Conservation (phyloP, 2,329 filamentous ascomycete genomes). For the Bimuria novae-zelandiae region DNA sequence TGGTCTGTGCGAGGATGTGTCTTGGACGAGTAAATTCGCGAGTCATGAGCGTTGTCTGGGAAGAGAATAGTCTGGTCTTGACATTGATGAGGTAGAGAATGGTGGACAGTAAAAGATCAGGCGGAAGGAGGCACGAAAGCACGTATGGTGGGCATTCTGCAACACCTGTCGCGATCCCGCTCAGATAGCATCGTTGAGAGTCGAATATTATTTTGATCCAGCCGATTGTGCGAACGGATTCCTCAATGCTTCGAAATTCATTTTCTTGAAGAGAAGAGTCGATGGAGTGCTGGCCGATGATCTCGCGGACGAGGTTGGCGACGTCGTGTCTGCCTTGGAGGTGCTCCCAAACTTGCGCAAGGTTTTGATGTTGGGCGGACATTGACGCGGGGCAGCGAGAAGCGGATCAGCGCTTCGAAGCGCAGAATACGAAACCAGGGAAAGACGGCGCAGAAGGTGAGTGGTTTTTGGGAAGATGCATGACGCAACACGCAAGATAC, state of each 20-base stretch:
- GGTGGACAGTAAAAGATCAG: constrained; percentile 38
- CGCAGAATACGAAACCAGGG: constrained; percentile 20
- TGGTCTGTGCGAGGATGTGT: constrained; percentile 27
- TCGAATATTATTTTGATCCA: constrained; percentile 47
- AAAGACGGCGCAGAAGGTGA: constrained; percentile 14
- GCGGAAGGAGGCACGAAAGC: constrained; percentile 35
- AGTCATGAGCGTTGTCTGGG: constrained; percentile 27
- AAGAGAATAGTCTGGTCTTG: constrained; percentile 38
- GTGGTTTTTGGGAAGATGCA: constrained; percentile 20
- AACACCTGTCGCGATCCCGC: constrained; percentile 28
- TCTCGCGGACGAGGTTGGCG: constrained; percentile 41
- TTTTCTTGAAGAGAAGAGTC: constrained; percentile 33
- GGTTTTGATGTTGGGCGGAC: constrained; percentile 33
- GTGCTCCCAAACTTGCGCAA: constrained; percentile 44
- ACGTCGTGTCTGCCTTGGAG: constrained; percentile 41
- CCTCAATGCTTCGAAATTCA: constrained; percentile 24
- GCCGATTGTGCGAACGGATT: constrained; percentile 33
- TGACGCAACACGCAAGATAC: constrained; percentile 18
- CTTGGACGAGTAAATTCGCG: constrained; percentile 27
- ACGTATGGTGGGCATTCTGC: constrained; percentile 38
- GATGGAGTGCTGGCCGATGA: constrained; percentile 43
- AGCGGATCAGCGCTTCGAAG: constrained; percentile 14
- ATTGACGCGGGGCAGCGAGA: constrained; percentile 21
- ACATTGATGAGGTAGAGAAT: constrained; percentile 43
- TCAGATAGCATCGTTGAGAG: constrained; percentile 41